phyloP scores from a whole-genome alignment of 257 asterid species.

The Parsonsia alboflavescens region DNA sequence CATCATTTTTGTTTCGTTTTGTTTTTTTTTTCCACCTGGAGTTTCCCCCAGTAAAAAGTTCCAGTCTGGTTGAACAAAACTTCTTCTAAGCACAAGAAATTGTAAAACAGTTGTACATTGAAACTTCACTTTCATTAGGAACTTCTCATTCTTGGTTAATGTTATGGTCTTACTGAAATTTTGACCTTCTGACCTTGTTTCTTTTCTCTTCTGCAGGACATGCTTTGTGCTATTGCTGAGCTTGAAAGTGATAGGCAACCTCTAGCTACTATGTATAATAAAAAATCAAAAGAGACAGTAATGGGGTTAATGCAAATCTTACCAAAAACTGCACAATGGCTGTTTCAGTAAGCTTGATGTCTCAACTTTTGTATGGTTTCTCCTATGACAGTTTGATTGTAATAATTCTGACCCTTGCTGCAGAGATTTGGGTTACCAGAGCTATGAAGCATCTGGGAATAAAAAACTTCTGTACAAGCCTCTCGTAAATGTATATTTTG shows the following conservation, averaged over 20 bases:
- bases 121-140: background rate
- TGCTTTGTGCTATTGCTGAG: constrained; percentile 91
- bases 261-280: constrained; percentile 53
- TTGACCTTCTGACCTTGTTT: constrained; percentile 12
- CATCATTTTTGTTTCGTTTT: background rate
- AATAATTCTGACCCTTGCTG: constrained; percentile 26
- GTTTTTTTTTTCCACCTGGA: background rate
- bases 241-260: constrained; percentile 84
- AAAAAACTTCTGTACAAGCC: constrained; percentile 60
- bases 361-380: background rate
- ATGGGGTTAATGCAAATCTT: constrained; percentile 82
- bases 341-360: constrained; percentile 40
- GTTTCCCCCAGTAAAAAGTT: background rate
- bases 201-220: constrained; percentile 47
- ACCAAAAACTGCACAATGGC: constrained; percentile 76
- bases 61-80: background rate
- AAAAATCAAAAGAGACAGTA: constrained; percentile 54
- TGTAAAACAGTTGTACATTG: background rate
- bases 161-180: background rate
- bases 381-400: background rate
- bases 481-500: constrained; percentile 71
- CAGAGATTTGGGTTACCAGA: constrained; percentile 70
- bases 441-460: constrained; percentile 44
- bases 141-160: background rate
- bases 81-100: background rate